Conservation (phyloP, 441 rosid species). For the Pelargonium citronellum region DNA sequence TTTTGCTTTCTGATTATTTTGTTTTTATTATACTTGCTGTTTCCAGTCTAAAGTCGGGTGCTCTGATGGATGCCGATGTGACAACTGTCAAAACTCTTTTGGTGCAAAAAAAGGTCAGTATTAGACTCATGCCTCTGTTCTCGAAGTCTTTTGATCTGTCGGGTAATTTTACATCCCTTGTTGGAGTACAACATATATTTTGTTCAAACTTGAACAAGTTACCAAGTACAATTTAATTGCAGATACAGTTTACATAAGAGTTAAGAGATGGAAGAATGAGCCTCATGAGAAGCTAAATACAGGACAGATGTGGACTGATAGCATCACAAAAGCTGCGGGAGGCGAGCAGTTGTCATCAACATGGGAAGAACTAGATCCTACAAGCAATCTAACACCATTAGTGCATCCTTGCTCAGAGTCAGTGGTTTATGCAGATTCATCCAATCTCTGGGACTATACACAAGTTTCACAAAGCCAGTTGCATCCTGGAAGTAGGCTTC, state of each 20-base stretch:
- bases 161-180: neutral
- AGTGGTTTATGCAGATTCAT: conserved; percentile 23
- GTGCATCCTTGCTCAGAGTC: conserved; percentile 16
- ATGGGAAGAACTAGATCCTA: conserved; percentile 19
- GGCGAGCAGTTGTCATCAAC: conserved; percentile 20
- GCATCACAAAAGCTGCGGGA: conserved; percentile 10
- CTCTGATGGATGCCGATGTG: conserved; percentile 44
- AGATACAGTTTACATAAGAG: conserved; percentile 22
- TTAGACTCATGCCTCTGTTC: neutral
- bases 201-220: too few relatives aligned
- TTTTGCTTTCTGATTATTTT: conserved; percentile 14
- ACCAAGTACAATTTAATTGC: conserved; percentile 8
- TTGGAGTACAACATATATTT: too few relatives aligned
- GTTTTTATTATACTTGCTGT: neutral
- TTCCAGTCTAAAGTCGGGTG: conserved; percentile 50
- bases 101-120: conserved; percentile 39
- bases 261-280: conserved; percentile 21
- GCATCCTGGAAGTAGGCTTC: neutral
- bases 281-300: conserved; percentile 20
- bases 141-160: neutral
- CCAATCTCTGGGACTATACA: neutral
- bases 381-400: conserved; percentile 22
- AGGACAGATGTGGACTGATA: neutral
- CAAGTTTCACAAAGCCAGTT: conserved; percentile 14
- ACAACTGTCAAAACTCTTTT: conserved; percentile 36